Evolutionary conservation across 345 rosid genomes (phyloP).

Genomic region (Hevea brasiliensis): DNA sequence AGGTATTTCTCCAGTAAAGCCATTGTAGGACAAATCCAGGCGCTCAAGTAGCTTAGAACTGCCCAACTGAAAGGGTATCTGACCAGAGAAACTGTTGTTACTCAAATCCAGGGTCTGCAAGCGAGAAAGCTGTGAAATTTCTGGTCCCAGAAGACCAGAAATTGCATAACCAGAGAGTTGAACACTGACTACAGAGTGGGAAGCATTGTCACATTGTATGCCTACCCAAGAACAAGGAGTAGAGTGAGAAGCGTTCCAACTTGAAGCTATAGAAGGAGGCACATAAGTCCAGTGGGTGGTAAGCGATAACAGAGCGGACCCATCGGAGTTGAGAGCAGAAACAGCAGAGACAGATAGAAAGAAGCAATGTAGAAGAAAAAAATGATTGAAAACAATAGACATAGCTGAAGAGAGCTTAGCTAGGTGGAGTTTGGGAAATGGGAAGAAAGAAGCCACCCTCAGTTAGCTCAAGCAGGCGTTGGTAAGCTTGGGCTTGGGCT

Average conservation of each 20-base stretch:
- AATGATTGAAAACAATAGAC: background rate
- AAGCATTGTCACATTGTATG: conserved; percentile 42
- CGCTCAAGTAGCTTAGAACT: conserved; percentile 48
- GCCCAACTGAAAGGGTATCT: conserved; percentile 47
- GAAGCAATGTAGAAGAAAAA: background rate
- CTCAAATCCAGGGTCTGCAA: conserved; percentile 54
- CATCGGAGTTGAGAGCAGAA: background rate
- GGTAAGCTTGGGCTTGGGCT: too few species aligned
- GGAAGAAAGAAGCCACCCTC: too few species aligned
- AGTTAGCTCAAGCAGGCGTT: too few species aligned
- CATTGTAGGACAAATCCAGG: conserved; percentile 58
- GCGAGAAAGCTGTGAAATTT: conserved; percentile 42
- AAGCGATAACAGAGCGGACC: conserved; percentile 7
- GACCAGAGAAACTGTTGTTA: conserved; percentile 50
- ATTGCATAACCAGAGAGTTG: conserved; percentile 46
- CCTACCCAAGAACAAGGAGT: conserved; percentile 67
- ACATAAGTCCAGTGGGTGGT: background rate
- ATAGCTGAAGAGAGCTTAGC: too few species aligned
- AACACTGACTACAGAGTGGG: conserved; percentile 35
- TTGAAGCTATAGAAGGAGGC: conserved; percentile 4
- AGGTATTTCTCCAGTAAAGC: conserved; percentile 56
- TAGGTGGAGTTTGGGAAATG: too few species aligned
- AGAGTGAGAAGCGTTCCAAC: conserved; percentile 55
- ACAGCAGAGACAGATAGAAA: background rate
- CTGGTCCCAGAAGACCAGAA: conserved; percentile 62